These are phyloP conservation scores for Vitis vinifera DNA, from an alignment of 164 flowering plant species.

Conservation along the genomic window ASM3070453v1 NC_081821.1:6201001-6201500, in stretches of 20 bases:
- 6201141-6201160: not conserved
- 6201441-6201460: not conserved
- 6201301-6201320: conserved; percentile 47
- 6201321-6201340: conserved; percentile 45
- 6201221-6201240: conserved; percentile 66
- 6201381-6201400: conserved; percentile 22
- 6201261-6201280: conserved; percentile 64
- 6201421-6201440: not conserved
- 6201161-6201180: conserved; percentile 5
- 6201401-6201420: not conserved
- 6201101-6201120: not conserved
- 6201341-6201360: conserved; percentile 63
- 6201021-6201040: conserved; percentile 96
- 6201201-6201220: conserved; percentile 75
- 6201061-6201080: not conserved
- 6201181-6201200: conserved; percentile 66
- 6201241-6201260: conserved; percentile 86
- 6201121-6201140: conserved; percentile 3
- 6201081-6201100: not conserved
- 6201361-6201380: conserved; percentile 72
- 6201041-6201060: conserved; percentile 58
- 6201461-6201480: not conserved
- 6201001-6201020: conserved; percentile 64
- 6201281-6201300: conserved; percentile 78
- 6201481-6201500: not conserved